phyloP scores from a whole-genome alignment of 1,284 basidiomycete species.

The Mycosarcoma mackinlayi region DNA sequence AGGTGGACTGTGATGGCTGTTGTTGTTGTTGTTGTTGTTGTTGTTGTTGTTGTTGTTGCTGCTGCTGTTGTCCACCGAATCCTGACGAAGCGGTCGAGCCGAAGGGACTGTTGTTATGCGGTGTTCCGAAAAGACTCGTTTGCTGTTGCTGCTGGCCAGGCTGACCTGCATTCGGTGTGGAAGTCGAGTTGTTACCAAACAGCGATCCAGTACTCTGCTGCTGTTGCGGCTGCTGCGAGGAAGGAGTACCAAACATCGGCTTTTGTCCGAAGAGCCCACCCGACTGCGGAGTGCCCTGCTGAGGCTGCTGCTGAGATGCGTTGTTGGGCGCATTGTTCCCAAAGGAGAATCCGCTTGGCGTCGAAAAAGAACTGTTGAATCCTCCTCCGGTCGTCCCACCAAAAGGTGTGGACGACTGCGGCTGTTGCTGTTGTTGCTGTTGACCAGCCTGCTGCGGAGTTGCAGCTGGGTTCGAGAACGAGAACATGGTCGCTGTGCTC shows the following conservation, averaged over 20 bases:
- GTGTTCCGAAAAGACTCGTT: slow-evolving; percentile 26
- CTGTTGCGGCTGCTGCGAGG: slow-evolving; percentile 26
- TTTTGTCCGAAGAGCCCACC: slow-evolving; percentile 33
- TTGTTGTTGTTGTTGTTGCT: slow-evolving; percentile 13
- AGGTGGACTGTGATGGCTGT: slow-evolving; percentile 13
- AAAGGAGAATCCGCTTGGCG: slow-evolving; percentile 38
- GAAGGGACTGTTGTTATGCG: slow-evolving; percentile 33
- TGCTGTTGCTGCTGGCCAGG: slow-evolving; percentile 10
- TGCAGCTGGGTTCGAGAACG: slow-evolving; percentile 27
- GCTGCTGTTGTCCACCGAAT: slow-evolving; percentile 24
- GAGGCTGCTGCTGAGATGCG: slow-evolving; percentile 24
- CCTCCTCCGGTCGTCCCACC: slow-evolving; percentile 23
- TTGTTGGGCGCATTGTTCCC: slow-evolving; percentile 22
- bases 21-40: slow-evolving; percentile 18
- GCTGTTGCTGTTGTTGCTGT: slow-evolving; percentile 30
- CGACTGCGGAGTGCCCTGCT: slow-evolving; percentile 25
- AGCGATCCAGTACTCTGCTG: slow-evolving; percentile 28
- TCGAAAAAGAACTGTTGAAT: slow-evolving; percentile 31
- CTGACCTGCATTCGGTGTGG: slow-evolving; percentile 15
- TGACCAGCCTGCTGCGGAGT: slow-evolving; percentile 30
- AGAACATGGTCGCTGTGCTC: slow-evolving; percentile 24
- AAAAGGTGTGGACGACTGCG: slow-evolving; percentile 37
- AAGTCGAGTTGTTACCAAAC: slow-evolving; percentile 19
- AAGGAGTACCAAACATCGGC: slow-evolving; percentile 51
- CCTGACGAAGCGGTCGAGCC: slow-evolving; percentile 16